phyloP scores from a whole-genome alignment of 805 yeast species.

The Saccharomyces kudriavzevii region DNA sequence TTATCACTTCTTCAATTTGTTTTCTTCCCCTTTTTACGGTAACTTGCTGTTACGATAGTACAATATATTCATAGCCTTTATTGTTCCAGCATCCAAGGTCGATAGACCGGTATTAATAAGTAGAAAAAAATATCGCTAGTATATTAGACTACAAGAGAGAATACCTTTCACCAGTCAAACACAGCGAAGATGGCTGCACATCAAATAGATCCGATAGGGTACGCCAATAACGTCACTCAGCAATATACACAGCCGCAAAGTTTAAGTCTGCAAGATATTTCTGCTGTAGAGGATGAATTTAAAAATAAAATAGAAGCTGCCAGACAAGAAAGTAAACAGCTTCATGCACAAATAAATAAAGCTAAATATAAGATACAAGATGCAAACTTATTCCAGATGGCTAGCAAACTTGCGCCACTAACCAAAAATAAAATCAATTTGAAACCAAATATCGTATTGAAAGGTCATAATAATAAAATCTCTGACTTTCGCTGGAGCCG shows the following conservation, averaged over 20 bases:
- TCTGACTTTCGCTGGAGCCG: constrained; percentile 61
- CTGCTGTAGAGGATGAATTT: constrained; percentile 18
- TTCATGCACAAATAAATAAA: constrained; percentile 44
- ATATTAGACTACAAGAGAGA: not conserved
- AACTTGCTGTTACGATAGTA: not conserved
- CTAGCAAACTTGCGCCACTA: constrained; percentile 22
- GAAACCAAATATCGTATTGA: constrained; percentile 32
- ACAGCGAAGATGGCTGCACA: not conserved
- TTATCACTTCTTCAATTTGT: not conserved
- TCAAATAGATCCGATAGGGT: not conserved
- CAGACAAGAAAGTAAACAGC: constrained; percentile 37
- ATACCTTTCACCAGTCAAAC: not conserved
- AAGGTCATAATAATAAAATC: constrained; percentile 64
- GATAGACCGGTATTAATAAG: not conserved
- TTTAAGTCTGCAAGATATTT: constrained; percentile 3
- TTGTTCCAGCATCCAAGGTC: not conserved
- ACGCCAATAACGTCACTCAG: not conserved
- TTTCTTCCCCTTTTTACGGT: not conserved
- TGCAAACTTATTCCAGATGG: constrained; percentile 36
- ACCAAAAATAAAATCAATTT: constrained; percentile 24
- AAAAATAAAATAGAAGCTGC: constrained; percentile 31
- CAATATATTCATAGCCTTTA: not conserved
- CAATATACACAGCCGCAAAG: constrained; percentile 3
- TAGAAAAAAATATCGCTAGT: not conserved
- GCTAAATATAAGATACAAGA: constrained; percentile 39